Evolutionary conservation across 495 filamentous ascomycete species (phyloP).

Genomic region (Xylaria castorea): DNA sequence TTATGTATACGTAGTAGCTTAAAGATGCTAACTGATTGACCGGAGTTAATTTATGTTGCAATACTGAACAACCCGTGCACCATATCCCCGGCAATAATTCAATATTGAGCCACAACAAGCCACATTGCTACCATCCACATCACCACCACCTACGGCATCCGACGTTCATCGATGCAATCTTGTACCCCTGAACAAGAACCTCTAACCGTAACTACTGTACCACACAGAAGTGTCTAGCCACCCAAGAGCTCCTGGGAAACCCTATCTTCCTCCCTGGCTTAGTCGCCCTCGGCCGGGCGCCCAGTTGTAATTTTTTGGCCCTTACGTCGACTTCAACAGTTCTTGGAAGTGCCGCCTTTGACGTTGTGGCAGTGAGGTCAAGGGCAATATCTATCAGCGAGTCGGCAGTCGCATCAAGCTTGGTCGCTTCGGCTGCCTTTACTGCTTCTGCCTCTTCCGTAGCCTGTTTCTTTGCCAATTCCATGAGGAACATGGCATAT

Average conservation of each 20-base stretch:
- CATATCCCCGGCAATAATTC: not conserved
- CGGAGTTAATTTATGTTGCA: not conserved
- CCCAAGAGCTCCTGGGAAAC: not conserved
- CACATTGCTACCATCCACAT: not conserved
- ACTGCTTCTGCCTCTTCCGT: conserved; percentile 58
- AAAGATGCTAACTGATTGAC: not conserved
- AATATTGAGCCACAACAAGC: conserved; percentile 3
- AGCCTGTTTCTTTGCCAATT: conserved; percentile 73
- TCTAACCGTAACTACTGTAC: not conserved
- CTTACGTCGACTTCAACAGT: not conserved
- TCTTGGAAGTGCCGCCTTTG: not conserved
- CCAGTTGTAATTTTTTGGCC: not conserved
- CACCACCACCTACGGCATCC: not conserved
- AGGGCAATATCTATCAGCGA: not conserved
- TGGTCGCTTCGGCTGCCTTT: conserved; percentile 26
- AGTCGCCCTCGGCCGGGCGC: not conserved
- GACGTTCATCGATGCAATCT: not conserved
- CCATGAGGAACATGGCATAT: conserved; percentile 79
- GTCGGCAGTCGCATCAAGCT: not conserved
- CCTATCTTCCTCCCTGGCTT: conserved; percentile 5
- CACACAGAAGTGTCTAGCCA: not conserved
- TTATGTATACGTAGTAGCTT: not conserved
- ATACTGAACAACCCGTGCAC: not conserved
- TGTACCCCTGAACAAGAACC: not conserved
- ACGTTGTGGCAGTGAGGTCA: not conserved